These are phyloP conservation scores for Oryza longistaminata DNA, from an alignment of 176 grass and related monocot genomes.

Conservation along the genomic window DNA sequence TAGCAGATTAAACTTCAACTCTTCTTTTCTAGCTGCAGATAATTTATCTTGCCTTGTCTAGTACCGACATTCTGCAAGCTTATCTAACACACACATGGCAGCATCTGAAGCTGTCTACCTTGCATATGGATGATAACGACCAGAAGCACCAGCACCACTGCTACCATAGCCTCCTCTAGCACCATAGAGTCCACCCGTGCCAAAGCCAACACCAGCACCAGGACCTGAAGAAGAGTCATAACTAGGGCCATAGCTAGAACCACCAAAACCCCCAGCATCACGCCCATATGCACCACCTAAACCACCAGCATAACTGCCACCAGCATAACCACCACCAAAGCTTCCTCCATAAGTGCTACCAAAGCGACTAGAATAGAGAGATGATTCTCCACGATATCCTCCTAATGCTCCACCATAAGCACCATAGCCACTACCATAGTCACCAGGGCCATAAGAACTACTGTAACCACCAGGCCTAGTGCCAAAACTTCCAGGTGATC, in stretches of 20 bases:
- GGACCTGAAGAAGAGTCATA: conserved; percentile 58
- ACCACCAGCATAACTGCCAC: conserved; percentile 52
- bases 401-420: conserved; percentile 55
- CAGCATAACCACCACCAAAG: conserved; percentile 46
- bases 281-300: conserved; percentile 60
- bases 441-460: conserved; percentile 52
- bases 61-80: conserved; percentile 27
- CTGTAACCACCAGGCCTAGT: conserved; percentile 59
- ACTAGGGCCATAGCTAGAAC: conserved; percentile 62
- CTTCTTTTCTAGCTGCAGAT: conserved; percentile 34
- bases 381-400: conserved; percentile 56
- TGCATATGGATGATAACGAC: conserved; percentile 85
- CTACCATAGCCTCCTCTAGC: conserved; percentile 71
- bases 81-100: conserved; percentile 37
- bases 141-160: conserved; percentile 51
- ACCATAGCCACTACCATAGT: conserved; percentile 51
- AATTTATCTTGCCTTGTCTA: conserved; percentile 22
- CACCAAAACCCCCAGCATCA: conserved; percentile 54
- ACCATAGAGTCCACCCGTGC: conserved; percentile 51
- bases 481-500: conserved; percentile 65
- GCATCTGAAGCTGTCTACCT: conserved; percentile 53
- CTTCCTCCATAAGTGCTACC: conserved; percentile 58
- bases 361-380: conserved; percentile 66
- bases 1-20: conserved; percentile 21
- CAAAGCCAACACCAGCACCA: conserved; percentile 50